phyloP scores from a whole-genome alignment of 192 early-diverging fungal genomes.

The Dissophora globulifera region DNA sequence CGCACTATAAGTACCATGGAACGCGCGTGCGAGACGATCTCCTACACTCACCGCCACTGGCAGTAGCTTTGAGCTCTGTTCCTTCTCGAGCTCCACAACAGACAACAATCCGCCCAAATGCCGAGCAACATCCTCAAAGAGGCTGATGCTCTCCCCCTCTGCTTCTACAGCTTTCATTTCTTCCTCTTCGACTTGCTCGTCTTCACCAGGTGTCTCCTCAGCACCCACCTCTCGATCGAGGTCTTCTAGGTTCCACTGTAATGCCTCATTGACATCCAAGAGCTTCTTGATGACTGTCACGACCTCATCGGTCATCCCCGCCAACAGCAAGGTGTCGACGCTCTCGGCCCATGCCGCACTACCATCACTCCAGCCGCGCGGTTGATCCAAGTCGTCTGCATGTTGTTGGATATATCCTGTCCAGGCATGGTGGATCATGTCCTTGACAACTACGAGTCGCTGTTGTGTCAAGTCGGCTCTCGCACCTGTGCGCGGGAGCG shows the following conservation, averaged over 20 bases:
- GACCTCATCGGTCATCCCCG: constrained; percentile 70
- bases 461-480: not conserved
- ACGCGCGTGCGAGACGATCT: constrained; percentile 64
- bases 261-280: constrained; percentile 46
- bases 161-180: too few relatives aligned
- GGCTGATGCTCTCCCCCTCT: constrained; percentile 23
- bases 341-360: constrained; percentile 75
- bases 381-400: too few relatives aligned
- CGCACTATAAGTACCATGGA: constrained; percentile 60
- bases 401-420: constrained; percentile 7
- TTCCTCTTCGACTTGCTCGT: too few relatives aligned
- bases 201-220: too few relatives aligned
- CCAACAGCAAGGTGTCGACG: constrained; percentile 77
- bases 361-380: too few relatives aligned
- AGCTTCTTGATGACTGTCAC: constrained; percentile 62
- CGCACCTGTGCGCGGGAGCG: not conserved
- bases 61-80: constrained; percentile 58
- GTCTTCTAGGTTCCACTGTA: not conserved
- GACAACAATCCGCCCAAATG: constrained; percentile 76
- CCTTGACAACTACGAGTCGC: constrained; percentile 3
- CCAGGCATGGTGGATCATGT: constrained; percentile 42
- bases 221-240: too few relatives aligned
- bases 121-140: constrained; percentile 76
- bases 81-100: constrained; percentile 62
- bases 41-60: constrained; percentile 66